Evolutionary conservation across 2,329 filamentous ascomycete species (phyloP), one percentile per base, ranked within the genome.

Genomic region (Orbilia ellipsospora): DNA sequence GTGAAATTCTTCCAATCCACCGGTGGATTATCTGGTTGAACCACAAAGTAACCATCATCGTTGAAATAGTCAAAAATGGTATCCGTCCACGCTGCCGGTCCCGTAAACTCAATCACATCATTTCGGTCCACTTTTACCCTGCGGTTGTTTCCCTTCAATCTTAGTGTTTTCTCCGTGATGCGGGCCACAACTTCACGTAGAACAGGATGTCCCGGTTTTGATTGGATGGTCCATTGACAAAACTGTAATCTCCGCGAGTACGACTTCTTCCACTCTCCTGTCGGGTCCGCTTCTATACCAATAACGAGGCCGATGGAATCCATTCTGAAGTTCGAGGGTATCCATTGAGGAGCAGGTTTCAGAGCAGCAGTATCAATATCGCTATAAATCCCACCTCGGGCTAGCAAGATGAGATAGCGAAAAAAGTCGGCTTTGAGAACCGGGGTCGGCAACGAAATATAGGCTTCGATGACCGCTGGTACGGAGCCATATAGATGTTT

Each of bases 211-310:
- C 95, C 95, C 0, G 94, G 91, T 83, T 99, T 99, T 70, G 92
- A 85, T 83, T 98, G 94, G 77, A 99, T 97, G 0, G 95, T 99
- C 95, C 95, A 99, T 82, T 99, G 95, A 84, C 95, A 98, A 83
- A 99, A 98, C 82, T 98, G 95, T 76, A 99, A 94, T 78, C 94
- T 89, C 73, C 95, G 91, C 77, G 93, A 95, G 85, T 98, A 99
- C 95, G 94, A 98, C 0, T 97, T 86, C 42, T 89, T 87, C 95
- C 95, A 99, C 82, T 99, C 95, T 55, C 95, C 89, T 82, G 98
- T 93, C 0, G 95, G 93, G 81, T 99, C 95, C 2, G 95, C 95
- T 84, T 99, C 95, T 78, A 99, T 97, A 73, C 95, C 95, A 80
- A 98, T 87, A 45, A 99, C 90, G 77, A 99, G 86, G 8, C 95